These are phyloP conservation scores for Hyparrhenia diplandra DNA, from an alignment of 176 grass and related monocot species.

Conservation along the genomic window DNA sequence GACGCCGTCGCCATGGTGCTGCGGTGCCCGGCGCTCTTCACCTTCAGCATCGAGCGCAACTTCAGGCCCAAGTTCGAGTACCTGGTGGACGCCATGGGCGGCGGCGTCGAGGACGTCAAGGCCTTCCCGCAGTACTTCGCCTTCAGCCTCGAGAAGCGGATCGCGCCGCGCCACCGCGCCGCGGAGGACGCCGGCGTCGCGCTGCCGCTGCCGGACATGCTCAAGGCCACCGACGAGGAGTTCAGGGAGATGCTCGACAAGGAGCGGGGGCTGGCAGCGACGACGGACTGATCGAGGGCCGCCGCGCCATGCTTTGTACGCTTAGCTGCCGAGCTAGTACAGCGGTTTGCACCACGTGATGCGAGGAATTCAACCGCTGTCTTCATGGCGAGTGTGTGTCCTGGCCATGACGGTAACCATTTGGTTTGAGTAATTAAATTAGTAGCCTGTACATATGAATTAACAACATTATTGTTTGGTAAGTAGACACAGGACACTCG, in stretches of 20 bases:
- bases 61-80: constrained; percentile 71
- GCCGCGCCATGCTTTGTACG: not conserved
- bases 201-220: constrained; percentile 52
- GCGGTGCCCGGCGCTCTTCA: constrained; percentile 53
- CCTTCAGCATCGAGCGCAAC: constrained; percentile 67
- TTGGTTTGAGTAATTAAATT: not conserved
- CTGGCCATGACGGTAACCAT: not conserved
- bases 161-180: constrained; percentile 55
- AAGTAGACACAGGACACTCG: not conserved
- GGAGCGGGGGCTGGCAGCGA: not conserved
- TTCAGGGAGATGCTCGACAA: constrained; percentile 54
- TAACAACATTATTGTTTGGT: not conserved
- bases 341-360: not conserved
- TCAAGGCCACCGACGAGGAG: constrained; percentile 66
- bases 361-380: not conserved
- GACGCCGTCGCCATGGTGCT: constrained; percentile 51
- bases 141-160: constrained; percentile 68
- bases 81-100: constrained; percentile 43
- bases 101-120: constrained; percentile 66
- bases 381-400: not conserved
- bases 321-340: not conserved
- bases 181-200: constrained; percentile 37
- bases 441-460: constrained; percentile 30
- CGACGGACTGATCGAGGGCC: not conserved
- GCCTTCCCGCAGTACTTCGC: constrained; percentile 81